Evolutionary conservation across 2,329 filamentous ascomycete genomes (phyloP).

Genomic region (Aspergillus ibericus): DNA sequence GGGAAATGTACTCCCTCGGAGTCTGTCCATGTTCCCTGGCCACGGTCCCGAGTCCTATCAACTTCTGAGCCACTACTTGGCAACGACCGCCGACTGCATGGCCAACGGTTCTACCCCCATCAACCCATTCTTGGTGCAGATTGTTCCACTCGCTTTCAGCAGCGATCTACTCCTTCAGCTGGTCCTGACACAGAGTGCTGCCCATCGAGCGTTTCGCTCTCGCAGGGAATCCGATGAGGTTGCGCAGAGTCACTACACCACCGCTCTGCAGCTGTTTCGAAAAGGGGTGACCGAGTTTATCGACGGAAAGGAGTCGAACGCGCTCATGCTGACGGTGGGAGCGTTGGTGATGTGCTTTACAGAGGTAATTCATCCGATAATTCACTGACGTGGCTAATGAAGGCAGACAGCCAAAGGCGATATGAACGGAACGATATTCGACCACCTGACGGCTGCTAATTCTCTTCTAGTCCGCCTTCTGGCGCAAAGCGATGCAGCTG

Average conservation of each 20-base stretch:
- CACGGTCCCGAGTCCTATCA: conserved; percentile 34
- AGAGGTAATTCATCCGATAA: conserved; percentile 38
- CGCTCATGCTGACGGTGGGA: conserved; percentile 46
- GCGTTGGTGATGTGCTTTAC: conserved; percentile 51
- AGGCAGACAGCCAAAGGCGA: conserved; percentile 46
- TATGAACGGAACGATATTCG: conserved; percentile 48
- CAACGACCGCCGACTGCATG: conserved; percentile 49
- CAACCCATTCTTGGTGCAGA: conserved; percentile 50
- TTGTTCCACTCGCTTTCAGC: conserved; percentile 49
- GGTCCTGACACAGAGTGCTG: conserved; percentile 46
- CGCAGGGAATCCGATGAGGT: conserved; percentile 31
- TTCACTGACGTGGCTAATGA: conserved; percentile 7
- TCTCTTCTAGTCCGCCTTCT: conserved; percentile 44
- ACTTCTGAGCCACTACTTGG: conserved; percentile 49
- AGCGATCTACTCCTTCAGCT: conserved; percentile 50
- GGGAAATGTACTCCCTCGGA: conserved; percentile 24
- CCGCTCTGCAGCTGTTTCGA: conserved; percentile 30
- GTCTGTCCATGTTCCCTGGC: conserved; percentile 31
- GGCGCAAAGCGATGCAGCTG: conserved; percentile 30
- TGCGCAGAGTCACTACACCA: conserved; percentile 32
- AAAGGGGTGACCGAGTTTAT: conserved; percentile 32
- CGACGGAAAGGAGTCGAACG: conserved; percentile 31
- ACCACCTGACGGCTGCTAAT: conserved; percentile 49
- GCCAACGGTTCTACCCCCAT: conserved; percentile 49
- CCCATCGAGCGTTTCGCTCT: conserved; percentile 32